These are phyloP conservation scores for Papiliotrema flavescens DNA, from an alignment of 1,284 basidiomycete genomes.

Conservation along the genomic window DNA sequence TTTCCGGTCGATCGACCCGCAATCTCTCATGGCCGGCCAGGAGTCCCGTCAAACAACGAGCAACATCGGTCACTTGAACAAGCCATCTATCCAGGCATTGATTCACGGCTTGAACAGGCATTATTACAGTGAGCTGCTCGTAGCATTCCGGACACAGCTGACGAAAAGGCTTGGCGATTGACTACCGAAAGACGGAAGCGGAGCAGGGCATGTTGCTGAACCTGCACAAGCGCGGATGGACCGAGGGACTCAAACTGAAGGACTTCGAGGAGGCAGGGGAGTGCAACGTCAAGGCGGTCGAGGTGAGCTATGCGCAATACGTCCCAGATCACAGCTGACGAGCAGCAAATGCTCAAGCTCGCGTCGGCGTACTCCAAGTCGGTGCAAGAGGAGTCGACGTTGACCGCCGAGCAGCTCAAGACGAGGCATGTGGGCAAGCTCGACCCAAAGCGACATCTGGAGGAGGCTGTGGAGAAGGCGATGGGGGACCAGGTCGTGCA, in stretches of 20 bases:
- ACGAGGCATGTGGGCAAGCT: slow-evolving; percentile 96
- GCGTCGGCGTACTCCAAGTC: slow-evolving; percentile 93
- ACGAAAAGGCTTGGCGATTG: slow-evolving; percentile 70
- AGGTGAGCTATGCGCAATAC: slow-evolving; percentile 58
- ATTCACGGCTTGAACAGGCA: slow-evolving; percentile 94
- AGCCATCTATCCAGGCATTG: slow-evolving; percentile 94
- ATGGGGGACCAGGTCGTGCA: slow-evolving; percentile 96
- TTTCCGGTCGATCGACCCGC: slow-evolving; percentile 91
- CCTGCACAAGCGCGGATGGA: slow-evolving; percentile 96
- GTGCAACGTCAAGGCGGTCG: slow-evolving; percentile 83
- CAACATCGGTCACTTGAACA: slow-evolving; percentile 98
- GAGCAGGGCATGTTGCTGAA: slow-evolving; percentile 99
- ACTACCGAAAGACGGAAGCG: slow-evolving; percentile 93
- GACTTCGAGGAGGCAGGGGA: slow-evolving; percentile 85
- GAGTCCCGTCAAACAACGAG: slow-evolving; percentile 97
- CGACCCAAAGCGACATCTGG: slow-evolving; percentile 93
- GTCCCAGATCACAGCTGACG: not conserved
- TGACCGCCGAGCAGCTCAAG: slow-evolving; percentile 85
- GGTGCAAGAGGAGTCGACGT: slow-evolving; percentile 89
- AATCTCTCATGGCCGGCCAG: slow-evolving; percentile 74
- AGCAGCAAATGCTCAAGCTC: slow-evolving; percentile 82
- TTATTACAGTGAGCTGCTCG: slow-evolving; percentile 66
- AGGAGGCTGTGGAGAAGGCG: slow-evolving; percentile 92
- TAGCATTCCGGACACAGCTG: not conserved
- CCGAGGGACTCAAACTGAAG: slow-evolving; percentile 82